Evolutionary conservation across 768 basidiomycete genomes (phyloP).

Genomic region (Lactarius trivialis): DNA sequence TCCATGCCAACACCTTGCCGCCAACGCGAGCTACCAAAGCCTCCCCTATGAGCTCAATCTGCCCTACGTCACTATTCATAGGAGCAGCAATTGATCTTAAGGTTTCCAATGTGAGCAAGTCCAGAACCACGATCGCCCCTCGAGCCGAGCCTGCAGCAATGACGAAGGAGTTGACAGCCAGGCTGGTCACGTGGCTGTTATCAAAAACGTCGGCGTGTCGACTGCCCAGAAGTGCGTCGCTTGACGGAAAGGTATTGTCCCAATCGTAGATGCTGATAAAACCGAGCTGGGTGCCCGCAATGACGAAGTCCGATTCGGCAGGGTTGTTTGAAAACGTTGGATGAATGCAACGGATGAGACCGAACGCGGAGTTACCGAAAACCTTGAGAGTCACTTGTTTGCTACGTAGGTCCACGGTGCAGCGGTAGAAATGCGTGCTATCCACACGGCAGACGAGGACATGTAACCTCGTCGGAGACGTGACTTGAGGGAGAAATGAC

Average conservation of each 20-base stretch:
- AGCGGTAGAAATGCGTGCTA: conserved; percentile 47
- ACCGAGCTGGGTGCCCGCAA: conserved; percentile 62
- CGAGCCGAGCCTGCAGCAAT: conserved; percentile 60
- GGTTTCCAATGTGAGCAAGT: conserved; percentile 54
- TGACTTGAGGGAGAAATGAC: conserved; percentile 12
- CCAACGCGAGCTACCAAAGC: conserved; percentile 55
- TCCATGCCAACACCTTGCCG: conserved; percentile 61
- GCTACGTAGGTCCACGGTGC: conserved; percentile 34
- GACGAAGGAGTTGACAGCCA: conserved; percentile 53
- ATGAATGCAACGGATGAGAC: conserved; percentile 43
- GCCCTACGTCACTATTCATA: conserved; percentile 37
- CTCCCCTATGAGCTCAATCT: conserved; percentile 52
- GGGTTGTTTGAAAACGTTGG: conserved; percentile 41
- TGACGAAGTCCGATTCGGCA: conserved; percentile 42
- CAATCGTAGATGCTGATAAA: conserved; percentile 58
- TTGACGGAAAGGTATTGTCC: conserved; percentile 24
- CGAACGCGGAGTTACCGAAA: conserved; percentile 49
- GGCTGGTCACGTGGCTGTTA: conserved; percentile 56
- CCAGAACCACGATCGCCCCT: conserved; percentile 57
- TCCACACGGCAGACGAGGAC: conserved; percentile 49
- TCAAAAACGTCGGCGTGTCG: conserved; percentile 56
- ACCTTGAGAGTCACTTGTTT: conserved; percentile 31
- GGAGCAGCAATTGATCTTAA: conserved; percentile 52
- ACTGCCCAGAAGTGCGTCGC: conserved; percentile 29
- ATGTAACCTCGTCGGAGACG: conserved; percentile 20